phyloP scores from a whole-genome alignment of 345 rosid genomes.

The Sonneratia alba region DNA sequence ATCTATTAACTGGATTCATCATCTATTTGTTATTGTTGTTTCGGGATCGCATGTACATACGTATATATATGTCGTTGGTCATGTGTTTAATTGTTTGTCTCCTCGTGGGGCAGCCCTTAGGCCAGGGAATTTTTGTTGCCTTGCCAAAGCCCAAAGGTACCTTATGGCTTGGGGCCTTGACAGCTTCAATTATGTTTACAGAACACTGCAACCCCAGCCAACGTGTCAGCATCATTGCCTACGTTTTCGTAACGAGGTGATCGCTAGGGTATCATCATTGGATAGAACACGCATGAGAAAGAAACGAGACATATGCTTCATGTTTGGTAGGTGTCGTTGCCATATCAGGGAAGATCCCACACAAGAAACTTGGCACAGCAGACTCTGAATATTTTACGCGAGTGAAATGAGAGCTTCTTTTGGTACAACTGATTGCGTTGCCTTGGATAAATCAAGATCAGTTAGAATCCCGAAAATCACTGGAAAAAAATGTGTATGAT shows the following conservation, averaged over 20 bases:
- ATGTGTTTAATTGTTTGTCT: not conserved
- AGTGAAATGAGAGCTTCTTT: not conserved
- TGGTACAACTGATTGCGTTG: not conserved
- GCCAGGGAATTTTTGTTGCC: not conserved
- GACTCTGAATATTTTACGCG: not conserved
- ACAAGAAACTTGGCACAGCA: too few species aligned
- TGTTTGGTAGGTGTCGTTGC: not conserved
- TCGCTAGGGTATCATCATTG: not conserved
- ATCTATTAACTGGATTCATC: too few species aligned
- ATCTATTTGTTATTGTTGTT: too few species aligned
- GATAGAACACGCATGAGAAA: not conserved
- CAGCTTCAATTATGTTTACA: not conserved
- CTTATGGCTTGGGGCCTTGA: not conserved
- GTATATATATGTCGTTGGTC: not conserved
- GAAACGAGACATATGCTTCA: not conserved
- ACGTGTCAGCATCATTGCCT: not conserved
- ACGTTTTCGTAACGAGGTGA: not conserved
- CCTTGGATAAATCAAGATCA: not conserved
- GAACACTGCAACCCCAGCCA: not conserved
- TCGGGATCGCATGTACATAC: too few species aligned
- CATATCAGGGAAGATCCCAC: too few species aligned
- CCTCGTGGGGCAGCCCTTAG: not conserved
- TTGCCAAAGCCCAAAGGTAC: not conserved
- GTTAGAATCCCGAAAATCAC: too few species aligned
- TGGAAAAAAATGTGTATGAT: too few species aligned